Base-by-base conservation (phyloP, 2,329 filamentous ascomycete genomes). In the Diaporthe sp. region DNA sequence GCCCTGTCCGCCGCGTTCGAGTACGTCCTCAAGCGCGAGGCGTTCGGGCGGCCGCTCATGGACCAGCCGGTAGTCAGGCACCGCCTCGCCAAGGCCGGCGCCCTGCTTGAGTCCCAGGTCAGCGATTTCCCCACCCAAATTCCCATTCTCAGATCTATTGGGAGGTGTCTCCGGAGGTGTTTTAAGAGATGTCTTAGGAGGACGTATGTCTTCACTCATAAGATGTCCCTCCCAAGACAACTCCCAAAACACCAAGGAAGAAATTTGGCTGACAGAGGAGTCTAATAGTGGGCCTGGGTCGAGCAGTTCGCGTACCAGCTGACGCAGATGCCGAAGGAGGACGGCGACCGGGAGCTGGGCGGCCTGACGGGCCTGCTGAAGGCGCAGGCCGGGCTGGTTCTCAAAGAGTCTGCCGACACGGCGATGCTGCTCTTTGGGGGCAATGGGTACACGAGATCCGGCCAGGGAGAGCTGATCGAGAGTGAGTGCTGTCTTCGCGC, bases 31-130 rank as follows among this genome's bases (percentile, higher is more conserved):
- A 82, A 83, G 78, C 81, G 84, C 25, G 82, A 84, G 78, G 84
- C 84, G 13, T 85, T 86, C 72, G 83, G 83, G 37, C 80, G 81
- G 80, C 87, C 90, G 0, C 86, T 95, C 13, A 91, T 95, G 84
- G 92, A 95, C 22, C 93, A 95, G 82, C 91, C 93, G 0, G 93
- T 95, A 0, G 93, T 95, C 44, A 86, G 94, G 37, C 92, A 95
- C 81, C 86, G 93, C n/a, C 84, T 95, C 9, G 93, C 93, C 15
- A 94, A 94, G 80, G 90, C 89, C 4, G 93, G 92, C 2, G 92
- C 92, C 0, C 84, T 92, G 79, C 85, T 95, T 6, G 94, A 95
- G 82, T 90, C 88, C 2, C 90, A 93, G 28, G 28, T 31, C 4
- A 31, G 28, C 28, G 3, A 3, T 31, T 31, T 31, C 4, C 28